Evolutionary conservation across 768 basidiomycete genomes (phyloP).

Genomic region (Termitomyces sp.): DNA sequence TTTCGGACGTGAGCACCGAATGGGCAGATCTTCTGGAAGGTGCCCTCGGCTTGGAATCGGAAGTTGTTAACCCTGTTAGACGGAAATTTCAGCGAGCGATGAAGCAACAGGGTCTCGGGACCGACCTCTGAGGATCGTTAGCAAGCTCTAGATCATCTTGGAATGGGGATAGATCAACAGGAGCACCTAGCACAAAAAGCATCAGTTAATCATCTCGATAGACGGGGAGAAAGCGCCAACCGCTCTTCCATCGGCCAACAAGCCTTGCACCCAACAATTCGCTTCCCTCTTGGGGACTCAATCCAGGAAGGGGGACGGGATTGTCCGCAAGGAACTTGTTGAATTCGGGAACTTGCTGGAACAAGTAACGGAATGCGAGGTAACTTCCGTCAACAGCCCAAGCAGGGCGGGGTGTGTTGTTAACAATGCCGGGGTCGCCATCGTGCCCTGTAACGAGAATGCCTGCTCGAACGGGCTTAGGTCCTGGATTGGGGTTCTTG

Average conservation of each 20-base stretch:
- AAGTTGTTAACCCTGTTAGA: slow-evolving; percentile 41
- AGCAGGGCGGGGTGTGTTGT: slow-evolving; percentile 24
- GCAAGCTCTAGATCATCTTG: slow-evolving; percentile 39
- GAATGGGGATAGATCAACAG: slow-evolving; percentile 44
- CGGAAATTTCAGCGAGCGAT: not conserved
- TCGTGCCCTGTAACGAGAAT: slow-evolving; percentile 42
- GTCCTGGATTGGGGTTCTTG: slow-evolving; percentile 33
- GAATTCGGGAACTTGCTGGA: slow-evolving; percentile 55
- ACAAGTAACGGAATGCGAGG: slow-evolving; percentile 49
- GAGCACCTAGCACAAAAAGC: slow-evolving; percentile 33
- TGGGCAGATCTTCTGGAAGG: slow-evolving; percentile 40
- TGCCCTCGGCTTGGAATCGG: slow-evolving; percentile 33
- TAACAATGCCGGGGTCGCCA: slow-evolving; percentile 30
- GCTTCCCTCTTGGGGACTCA: slow-evolving; percentile 39
- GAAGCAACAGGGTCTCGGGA: slow-evolving; percentile 1
- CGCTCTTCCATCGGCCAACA: slow-evolving; percentile 57
- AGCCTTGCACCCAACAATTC: slow-evolving; percentile 53
- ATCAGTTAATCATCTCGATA: not conserved
- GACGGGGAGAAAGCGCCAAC: slow-evolving; percentile 24
- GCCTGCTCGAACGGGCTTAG: slow-evolving; percentile 38
- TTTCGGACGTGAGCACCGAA: slow-evolving; percentile 50
- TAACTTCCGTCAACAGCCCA: slow-evolving; percentile 54
- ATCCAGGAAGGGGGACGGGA: slow-evolving; percentile 33
- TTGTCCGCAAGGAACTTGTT: slow-evolving; percentile 42
- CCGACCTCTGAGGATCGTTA: slow-evolving; percentile 33